Percentiles rank a stretch among this genome's conserved stretches.
phyloP scores from a whole-genome alignment of 192 early-diverging fungal genomes.

The Kickxella alabastrina region DNA sequence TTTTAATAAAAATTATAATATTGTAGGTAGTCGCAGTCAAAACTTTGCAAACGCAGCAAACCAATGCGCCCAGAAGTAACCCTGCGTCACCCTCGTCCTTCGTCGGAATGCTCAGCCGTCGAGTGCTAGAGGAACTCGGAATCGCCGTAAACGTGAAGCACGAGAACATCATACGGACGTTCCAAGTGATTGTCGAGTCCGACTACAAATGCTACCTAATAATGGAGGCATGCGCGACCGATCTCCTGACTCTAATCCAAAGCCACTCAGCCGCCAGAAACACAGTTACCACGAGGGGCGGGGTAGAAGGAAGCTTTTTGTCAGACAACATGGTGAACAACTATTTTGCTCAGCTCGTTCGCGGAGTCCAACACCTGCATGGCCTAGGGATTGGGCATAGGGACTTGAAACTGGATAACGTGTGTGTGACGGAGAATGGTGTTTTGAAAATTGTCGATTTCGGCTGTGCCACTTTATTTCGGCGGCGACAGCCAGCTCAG shows the following conservation, averaged over 20 bases:
- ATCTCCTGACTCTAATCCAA: constrained; percentile 76
- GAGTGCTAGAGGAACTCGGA: constrained; percentile 40
- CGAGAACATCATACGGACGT: constrained; percentile 64
- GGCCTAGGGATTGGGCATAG: constrained; percentile 72
- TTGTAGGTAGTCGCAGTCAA: constrained; percentile 45
- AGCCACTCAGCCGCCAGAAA: constrained; percentile 53
- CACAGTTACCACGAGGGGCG: too few relatives aligned
- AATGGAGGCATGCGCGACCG: constrained; percentile 83
- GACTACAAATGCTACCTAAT: constrained; percentile 61
- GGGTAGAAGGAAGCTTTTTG: not conserved
- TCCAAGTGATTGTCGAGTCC: constrained; percentile 64
- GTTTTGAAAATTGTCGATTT: constrained; percentile 85
- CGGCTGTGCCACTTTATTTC: constrained; percentile 55
- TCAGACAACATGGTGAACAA: constrained; percentile 64
- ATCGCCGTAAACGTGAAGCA: constrained; percentile 56
- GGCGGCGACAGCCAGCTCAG: constrained; percentile 4
- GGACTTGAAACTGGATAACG: constrained; percentile 93
- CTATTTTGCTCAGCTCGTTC: constrained; percentile 76
- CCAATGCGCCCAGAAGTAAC: not conserved
- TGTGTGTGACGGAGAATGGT: constrained; percentile 64
- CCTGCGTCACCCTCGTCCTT: not conserved
- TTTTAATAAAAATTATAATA: not conserved
- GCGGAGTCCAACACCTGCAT: constrained; percentile 79
- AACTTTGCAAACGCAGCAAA: constrained; percentile 14
- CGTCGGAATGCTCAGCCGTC: constrained; percentile 12